Evolutionary conservation across 495 filamentous ascomycete species (phyloP), one percentile per base, ranked within the genome.

Genomic region (Tricharina praecox): DNA sequence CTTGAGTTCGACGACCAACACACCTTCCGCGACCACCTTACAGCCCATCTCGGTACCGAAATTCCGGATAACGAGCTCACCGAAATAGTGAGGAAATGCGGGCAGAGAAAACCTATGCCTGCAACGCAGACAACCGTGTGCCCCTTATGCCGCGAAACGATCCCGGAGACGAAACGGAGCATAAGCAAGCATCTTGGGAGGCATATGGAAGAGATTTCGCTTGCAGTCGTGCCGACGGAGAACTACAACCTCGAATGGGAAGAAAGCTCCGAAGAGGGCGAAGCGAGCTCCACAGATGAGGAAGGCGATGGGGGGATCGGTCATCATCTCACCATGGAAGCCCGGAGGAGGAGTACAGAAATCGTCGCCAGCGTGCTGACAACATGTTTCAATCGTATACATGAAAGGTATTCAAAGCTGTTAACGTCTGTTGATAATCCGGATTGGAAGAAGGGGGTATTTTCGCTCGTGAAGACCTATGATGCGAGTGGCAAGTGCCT

Each of bases 161-260:
- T 50, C 30, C 18, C 26, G 18, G 48, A 50, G 48, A 50, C 48
- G 19, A 34, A 13, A 18, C 21, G 18, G 20, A 35, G 38, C 23
- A 35, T 43, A 26, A 34, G 38, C 10, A 34, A 36, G 24, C 48
- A 51, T 34, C 13, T 51, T 11, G 49, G 49, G 10, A 25, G 24
- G 25, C 41, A 47, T 40, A 51, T 51, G 49, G 49, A 47, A 38
- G 34, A 46, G 30, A 51, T 51, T 38, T 18, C 49, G 23, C 34
- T 51, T 8, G 30, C 42, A 7, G 49, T 45, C 15, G 33, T 51
- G 5, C 49, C 49, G 1, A 37, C 35, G 8, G 21, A 51, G 26
- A 23, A 46, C 24, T 46, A 43, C 26, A 11, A 43, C 23, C 1
- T 25, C 13, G 40, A 26, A 13, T 2, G 20, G 49, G 39, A 25